A percentile compares a stretch with the other conserved stretches of the same genome.
Conservation (phyloP, 2,329 filamentous ascomycete species). For the Tricladium varicosporioides region DNA sequence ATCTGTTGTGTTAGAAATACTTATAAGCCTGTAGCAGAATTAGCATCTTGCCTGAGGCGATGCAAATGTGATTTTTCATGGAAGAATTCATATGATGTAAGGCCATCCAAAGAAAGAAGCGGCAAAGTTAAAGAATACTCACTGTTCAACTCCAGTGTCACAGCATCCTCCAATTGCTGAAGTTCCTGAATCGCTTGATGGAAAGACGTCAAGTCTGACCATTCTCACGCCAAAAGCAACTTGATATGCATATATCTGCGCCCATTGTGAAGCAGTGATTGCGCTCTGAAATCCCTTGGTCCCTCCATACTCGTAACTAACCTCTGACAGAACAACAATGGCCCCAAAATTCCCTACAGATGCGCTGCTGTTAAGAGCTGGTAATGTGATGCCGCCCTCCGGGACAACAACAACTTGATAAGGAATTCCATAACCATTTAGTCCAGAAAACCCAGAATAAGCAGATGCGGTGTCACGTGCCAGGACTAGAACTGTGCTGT, state of each 20-base stretch:
- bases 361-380: conserved; percentile 45
- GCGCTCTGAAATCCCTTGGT: conserved; percentile 24
- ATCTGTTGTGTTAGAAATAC: conserved; percentile 49
- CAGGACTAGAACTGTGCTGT: conserved; percentile 53
- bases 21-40: conserved; percentile 36
- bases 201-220: conserved; percentile 58
- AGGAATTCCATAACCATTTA: conserved; percentile 60
- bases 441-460: conserved; percentile 48
- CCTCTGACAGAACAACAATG: conserved; percentile 44
- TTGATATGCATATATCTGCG: conserved; percentile 55
- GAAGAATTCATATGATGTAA: too few relatives aligned
- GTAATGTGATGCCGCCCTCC: conserved; percentile 49
- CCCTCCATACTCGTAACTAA: conserved; percentile 48
- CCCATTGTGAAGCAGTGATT: conserved; percentile 55
- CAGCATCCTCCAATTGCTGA: conserved; percentile 44
- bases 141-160: conserved; percentile 45
- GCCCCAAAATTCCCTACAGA: conserved; percentile 56
- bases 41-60: too few relatives aligned
- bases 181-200: conserved; percentile 48
- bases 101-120: not conserved
- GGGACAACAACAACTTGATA: conserved; percentile 55
- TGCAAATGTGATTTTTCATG: too few relatives aligned
- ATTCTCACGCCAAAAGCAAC: conserved; percentile 56
- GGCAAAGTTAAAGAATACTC: not conserved
- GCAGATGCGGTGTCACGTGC: conserved; percentile 50